Evolutionary conservation across 495 filamentous ascomycete species (phyloP), one percentile per base, ranked within the genome.

Genomic region (Trichoderma gamsii): DNA sequence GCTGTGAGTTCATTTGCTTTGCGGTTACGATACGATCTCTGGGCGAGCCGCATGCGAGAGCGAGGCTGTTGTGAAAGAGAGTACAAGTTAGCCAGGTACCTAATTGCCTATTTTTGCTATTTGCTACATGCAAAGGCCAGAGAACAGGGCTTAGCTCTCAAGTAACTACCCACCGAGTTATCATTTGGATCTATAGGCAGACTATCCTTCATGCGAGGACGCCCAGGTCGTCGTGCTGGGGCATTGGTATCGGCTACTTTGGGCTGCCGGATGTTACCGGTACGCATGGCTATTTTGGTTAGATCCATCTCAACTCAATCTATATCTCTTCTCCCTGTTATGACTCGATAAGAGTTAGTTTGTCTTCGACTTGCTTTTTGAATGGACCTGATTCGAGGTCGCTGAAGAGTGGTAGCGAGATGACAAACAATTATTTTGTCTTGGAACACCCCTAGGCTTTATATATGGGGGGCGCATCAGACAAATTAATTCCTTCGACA

Each of bases 141-240:
- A 49, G 44, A 49, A 4, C 0, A 11, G 13, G 44, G n/a, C 15
- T n/a, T 49, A 11, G 44, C 13, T 49, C 44, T 49, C 12, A 15
- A 11, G 13, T 49, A 38, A 11, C n/a, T n/a, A 61, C 56, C 27
- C 27, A 61, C 56, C 56, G 56, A 61, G 25, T 61, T 61, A 8
- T 61, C 56, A 8, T 61, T 61, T 11, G 56, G 56, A 61, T 61
- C 56, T n/a, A 21, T 21, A 12, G 56, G 56, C 56, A 61, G 25
- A 25, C 56, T 61, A 21, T 61, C 56, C 23, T 61, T 61, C 56
- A 61, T 61, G 16, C 56, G 56, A 27, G 56, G 56, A 61, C 56
- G 56, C 15, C 56, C 56, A 21, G 56, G 56, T 25, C 56, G 56
- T 13, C 56, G 56, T 25, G 25, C 27, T 12, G 56, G 56, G 12